Conservation (phyloP, 129 eudicot species). For the Flaveria trinervia region DNA sequence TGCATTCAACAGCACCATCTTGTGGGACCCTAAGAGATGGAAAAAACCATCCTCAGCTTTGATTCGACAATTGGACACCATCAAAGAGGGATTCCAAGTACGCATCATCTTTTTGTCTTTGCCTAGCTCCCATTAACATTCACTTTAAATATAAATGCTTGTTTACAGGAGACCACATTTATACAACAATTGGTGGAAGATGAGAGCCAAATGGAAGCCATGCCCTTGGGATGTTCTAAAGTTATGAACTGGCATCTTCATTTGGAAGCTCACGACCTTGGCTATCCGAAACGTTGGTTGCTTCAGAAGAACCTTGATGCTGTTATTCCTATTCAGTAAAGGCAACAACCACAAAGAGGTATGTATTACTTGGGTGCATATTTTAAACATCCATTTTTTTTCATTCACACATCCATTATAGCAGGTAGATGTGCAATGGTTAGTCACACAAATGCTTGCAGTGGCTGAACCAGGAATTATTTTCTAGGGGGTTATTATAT, state of each 20-base stretch:
- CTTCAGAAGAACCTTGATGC: constrained; percentile 72
- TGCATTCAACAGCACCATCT: constrained; percentile 95
- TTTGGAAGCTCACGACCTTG: constrained; percentile 67
- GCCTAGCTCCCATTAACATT: background rate
- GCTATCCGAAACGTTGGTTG: constrained; percentile 81
- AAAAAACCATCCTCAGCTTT: constrained; percentile 61
- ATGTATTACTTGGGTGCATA: constrained; percentile 11
- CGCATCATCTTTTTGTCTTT: background rate
- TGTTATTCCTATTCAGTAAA: constrained; percentile 50
- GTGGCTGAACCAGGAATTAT: too few relatives aligned
- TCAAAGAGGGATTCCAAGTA: constrained; percentile 99
- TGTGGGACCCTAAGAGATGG: constrained; percentile 99
- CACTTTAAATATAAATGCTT: background rate
- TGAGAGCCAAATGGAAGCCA: constrained; percentile 95
- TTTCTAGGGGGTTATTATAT: too few relatives aligned
- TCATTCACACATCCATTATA: background rate
- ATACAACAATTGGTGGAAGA: constrained; percentile 93
- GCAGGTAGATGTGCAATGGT: background rate
- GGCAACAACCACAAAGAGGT: constrained; percentile 34
- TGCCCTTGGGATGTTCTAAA: constrained; percentile 63
- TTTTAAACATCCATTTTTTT: background rate
- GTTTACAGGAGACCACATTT: constrained; percentile 85
- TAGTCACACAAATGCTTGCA: background rate
- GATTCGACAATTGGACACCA: constrained; percentile 81
- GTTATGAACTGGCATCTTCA: constrained; percentile 99